Evolutionary conservation across 2,329 filamentous ascomycete species (phyloP).

Genomic region (Ceratocystis destructans): DNA sequence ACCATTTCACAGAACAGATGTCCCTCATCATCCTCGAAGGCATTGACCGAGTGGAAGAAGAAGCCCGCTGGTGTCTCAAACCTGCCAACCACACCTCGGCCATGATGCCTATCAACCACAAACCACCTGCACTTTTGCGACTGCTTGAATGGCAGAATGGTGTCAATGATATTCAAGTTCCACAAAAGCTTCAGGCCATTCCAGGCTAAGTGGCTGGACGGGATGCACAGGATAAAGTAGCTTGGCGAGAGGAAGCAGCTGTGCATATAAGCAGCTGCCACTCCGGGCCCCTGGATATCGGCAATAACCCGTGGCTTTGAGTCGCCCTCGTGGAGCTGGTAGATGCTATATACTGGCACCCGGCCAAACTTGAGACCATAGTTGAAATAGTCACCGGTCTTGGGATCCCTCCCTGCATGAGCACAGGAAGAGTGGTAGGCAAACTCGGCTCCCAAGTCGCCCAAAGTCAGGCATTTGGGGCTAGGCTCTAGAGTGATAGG

Average conservation of each 20-base stretch:
- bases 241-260: constrained; percentile 61
- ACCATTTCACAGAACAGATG: constrained; percentile 53
- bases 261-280: constrained; percentile 61
- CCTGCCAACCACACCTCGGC: constrained; percentile 51
- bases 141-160: constrained; percentile 49
- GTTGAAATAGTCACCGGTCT: constrained; percentile 65
- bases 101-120: constrained; percentile 52
- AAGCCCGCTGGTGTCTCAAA: constrained; percentile 58
- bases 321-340: constrained; percentile 46
- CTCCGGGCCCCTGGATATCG: constrained; percentile 38
- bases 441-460: constrained; percentile 50
- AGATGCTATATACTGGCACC: constrained; percentile 51
- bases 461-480: constrained; percentile 41
- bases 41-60: constrained; percentile 68
- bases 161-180: constrained; percentile 53
- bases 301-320: constrained; percentile 59
- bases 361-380: constrained; percentile 58
- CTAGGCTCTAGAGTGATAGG: constrained; percentile 59
- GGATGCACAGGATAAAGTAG: constrained; percentile 61
- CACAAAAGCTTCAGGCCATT: constrained; percentile 48
- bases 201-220: constrained; percentile 46
- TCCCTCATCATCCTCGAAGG: constrained; percentile 47
- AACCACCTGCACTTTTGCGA: constrained; percentile 52
- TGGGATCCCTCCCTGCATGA: constrained; percentile 57
- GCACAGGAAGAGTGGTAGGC: constrained; percentile 54